These are phyloP conservation scores for Cenchrus americanus DNA, from an alignment of 176 grass and related monocot species.

Conservation along the genomic window DNA sequence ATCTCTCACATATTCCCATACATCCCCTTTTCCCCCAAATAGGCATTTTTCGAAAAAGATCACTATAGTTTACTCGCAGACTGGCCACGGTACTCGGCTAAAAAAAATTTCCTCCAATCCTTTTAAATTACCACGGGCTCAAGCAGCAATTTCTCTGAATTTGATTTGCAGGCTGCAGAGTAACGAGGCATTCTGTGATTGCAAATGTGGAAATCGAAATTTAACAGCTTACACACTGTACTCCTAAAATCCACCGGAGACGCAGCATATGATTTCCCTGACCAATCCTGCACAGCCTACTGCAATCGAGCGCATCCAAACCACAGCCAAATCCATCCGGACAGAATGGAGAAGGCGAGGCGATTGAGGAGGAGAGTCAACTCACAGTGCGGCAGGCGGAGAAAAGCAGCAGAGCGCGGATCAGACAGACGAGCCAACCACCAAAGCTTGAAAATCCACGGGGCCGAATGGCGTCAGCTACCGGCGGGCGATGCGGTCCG, in stretches of 20 bases:
- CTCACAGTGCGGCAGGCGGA: slow-evolving; percentile 33
- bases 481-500: slow-evolving; percentile 39
- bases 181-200: background rate
- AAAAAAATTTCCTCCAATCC: background rate
- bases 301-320: background rate
- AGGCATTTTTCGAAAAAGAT: background rate
- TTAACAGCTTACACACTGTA: too few species aligned
- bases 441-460: slow-evolving; percentile 29
- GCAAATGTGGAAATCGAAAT: background rate
- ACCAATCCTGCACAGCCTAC: background rate
- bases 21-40: background rate
- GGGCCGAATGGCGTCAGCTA: slow-evolving; percentile 33
- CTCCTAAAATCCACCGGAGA: background rate
- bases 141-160: background rate
- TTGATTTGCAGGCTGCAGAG: background rate
- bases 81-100: background rate
- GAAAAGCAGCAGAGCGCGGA: slow-evolving; percentile 11
- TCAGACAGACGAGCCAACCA: slow-evolving; percentile 37
- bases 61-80: background rate
- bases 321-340: background rate
- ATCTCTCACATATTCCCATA: background rate
- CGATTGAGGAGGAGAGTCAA: background rate
- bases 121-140: background rate
- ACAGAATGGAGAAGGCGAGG: too few species aligned
- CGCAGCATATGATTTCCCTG: background rate